These are phyloP conservation scores for Grigorovia transvaalensis DNA, from an alignment of 805 yeast genomes.

Conservation along the genomic window DNA sequence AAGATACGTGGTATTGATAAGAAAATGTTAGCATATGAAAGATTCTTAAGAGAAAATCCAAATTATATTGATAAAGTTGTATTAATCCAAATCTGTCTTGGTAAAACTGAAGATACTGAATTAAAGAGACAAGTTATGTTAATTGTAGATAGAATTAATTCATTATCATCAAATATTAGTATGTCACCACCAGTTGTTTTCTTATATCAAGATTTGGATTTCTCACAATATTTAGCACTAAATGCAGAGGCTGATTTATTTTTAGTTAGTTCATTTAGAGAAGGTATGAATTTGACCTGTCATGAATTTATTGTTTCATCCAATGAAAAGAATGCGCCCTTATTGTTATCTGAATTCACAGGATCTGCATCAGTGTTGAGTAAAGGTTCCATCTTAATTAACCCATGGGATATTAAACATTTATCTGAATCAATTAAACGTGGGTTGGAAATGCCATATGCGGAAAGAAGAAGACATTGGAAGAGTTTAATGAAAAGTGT, in stretches of 20 bases:
- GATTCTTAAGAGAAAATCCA: constrained; percentile 63
- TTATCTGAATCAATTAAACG: constrained; percentile 52
- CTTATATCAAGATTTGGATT: constrained; percentile 79
- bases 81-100: constrained; percentile 71
- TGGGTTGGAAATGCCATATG: constrained; percentile 54
- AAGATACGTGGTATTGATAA: constrained; percentile 80
- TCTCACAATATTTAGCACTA: constrained; percentile 80
- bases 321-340: constrained; percentile 60
- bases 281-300: constrained; percentile 93
- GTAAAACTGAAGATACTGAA: constrained; percentile 46
- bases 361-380: constrained; percentile 79
- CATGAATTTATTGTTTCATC: constrained; percentile 86
- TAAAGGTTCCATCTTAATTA: constrained; percentile 63
- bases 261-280: constrained; percentile 84
- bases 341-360: constrained; percentile 83
- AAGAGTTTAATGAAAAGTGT: constrained; percentile 47
- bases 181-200: constrained; percentile 75
- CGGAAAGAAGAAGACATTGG: constrained; percentile 59
- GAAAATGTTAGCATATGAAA: constrained; percentile 78
- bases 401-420: constrained; percentile 79
- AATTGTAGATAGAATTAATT: constrained; percentile 78
- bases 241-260: constrained; percentile 79
- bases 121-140: constrained; percentile 64
- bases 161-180: constrained; percentile 63
- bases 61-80: constrained; percentile 58